Percentiles rank a stretch among this genome's conserved stretches.
Conservation (phyloP, 1,284 basidiomycete genomes). For the Ganoderma lingzhi region DNA sequence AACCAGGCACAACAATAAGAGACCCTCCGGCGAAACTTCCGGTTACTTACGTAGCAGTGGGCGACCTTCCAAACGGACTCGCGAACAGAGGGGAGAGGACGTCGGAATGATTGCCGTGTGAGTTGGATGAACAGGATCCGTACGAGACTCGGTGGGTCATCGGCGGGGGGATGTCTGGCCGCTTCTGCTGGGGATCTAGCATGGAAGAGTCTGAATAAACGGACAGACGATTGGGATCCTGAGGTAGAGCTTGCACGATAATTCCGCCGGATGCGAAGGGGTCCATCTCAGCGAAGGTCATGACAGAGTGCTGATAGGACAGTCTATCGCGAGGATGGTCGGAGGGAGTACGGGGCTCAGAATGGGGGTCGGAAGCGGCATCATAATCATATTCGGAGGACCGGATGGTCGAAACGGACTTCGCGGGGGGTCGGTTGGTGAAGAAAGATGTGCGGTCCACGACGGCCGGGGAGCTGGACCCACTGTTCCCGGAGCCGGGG, state of each 20-base stretch:
- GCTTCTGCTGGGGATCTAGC: slow-evolving; percentile 53
- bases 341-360: slow-evolving; percentile 57
- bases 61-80: slow-evolving; percentile 24
- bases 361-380: slow-evolving; percentile 39
- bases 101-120: slow-evolving; percentile 45
- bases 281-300: slow-evolving; percentile 68
- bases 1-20: not conserved
- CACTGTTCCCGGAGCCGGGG: slow-evolving; percentile 37
- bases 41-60: slow-evolving; percentile 25
- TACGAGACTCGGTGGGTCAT: slow-evolving; percentile 56
- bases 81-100: slow-evolving; percentile 25
- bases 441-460: slow-evolving; percentile 39
- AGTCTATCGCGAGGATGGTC: slow-evolving; percentile 49
- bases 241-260: slow-evolving; percentile 44
- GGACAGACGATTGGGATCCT: slow-evolving; percentile 55
- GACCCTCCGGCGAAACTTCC: not conserved
- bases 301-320: slow-evolving; percentile 58
- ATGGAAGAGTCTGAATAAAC: slow-evolving; percentile 60
- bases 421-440: slow-evolving; percentile 52
- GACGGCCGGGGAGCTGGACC: slow-evolving; percentile 32
- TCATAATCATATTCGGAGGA: slow-evolving; percentile 48
- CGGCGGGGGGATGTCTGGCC: slow-evolving; percentile 36
- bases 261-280: slow-evolving; percentile 65
- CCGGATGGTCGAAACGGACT: slow-evolving; percentile 57
- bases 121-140: slow-evolving; percentile 64